phyloP scores from a whole-genome alignment of 257 asterid genomes.

The Verbascum thapsus region DNA sequence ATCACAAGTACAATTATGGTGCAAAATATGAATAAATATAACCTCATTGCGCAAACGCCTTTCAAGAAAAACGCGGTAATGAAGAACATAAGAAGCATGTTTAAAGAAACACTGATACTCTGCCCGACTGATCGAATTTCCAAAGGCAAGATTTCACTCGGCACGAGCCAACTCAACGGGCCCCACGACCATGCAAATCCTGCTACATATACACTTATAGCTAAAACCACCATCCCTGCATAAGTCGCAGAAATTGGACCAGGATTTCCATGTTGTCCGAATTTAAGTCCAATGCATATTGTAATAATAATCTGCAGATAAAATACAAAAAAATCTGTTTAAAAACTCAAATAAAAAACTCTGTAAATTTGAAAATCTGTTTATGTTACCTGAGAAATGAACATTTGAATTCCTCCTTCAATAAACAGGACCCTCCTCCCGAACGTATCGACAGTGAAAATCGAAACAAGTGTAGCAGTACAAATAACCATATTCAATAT shows the following conservation, averaged over 20 bases:
- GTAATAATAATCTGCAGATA: slow-evolving; percentile 25
- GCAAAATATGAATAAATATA: slow-evolving; percentile 35
- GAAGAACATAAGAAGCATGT: slow-evolving; percentile 37
- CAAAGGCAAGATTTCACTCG: slow-evolving; percentile 36
- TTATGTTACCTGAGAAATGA: slow-evolving; percentile 26
- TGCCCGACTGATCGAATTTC: slow-evolving; percentile 42
- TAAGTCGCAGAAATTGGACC: neutral
- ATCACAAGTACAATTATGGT: slow-evolving; percentile 11
- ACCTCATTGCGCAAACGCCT: slow-evolving; percentile 35
- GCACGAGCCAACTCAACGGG: slow-evolving; percentile 42
- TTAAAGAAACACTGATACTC: slow-evolving; percentile 33
- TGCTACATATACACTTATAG: slow-evolving; percentile 31
- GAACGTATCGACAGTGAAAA: slow-evolving; percentile 40
- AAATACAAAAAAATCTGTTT: neutral
- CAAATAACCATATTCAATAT: slow-evolving; percentile 50
- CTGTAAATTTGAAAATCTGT: too few relatives aligned
- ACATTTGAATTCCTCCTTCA: slow-evolving; percentile 37
- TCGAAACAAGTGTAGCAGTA: slow-evolving; percentile 47
- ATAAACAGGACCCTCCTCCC: slow-evolving; percentile 41
- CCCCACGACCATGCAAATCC: slow-evolving; percentile 48
- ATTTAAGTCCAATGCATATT: slow-evolving; percentile 10
- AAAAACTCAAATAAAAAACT: too few relatives aligned
- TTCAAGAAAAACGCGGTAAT: slow-evolving; percentile 24
- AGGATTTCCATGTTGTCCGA: slow-evolving; percentile 27
- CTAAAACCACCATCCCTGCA: slow-evolving; percentile 10